Evolutionary conservation across 495 filamentous ascomycete species (phyloP), one percentile per base, ranked within the genome.

Genomic region (Aspergillus nanangensis): DNA sequence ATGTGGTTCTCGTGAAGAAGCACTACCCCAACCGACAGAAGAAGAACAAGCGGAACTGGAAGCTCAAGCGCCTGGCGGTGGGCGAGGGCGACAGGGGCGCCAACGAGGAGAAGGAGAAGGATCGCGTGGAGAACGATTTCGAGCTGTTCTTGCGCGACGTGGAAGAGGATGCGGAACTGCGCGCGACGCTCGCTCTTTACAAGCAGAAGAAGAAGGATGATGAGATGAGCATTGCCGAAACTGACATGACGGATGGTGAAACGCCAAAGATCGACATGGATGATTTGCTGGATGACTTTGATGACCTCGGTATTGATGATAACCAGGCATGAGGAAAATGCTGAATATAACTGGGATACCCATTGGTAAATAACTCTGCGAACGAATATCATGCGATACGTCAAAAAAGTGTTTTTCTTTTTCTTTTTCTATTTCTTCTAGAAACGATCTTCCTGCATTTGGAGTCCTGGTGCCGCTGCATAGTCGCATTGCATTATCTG

Each of bases 121-220:
- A 89, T 42, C 77, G 81, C 35, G 81, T 90, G 58, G 94, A 97
- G 52, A 75, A 80, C 31, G 93, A 99, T 65, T 97, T 90, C 61
- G 94, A 99, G 74, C 81, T 87, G 81, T 99, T 99, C 80, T 69
- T 99, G 69, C 81, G 87, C 32, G 94, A 97, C 65, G 86, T 99
- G 9, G 94, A 99, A 65, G 90, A 96, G 61, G 94, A 99, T 61
- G 75, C 83, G 31, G 94, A 99, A 54, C 73, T 99, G 40, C 76
- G 92, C 21, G 71, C 79, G 40, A 90, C 89, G 4, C 63, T 97
- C 57, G 85, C 87, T 43, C 56, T 99, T 56, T 99, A 95, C 67
- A 96, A 95, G 74, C 66, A 77, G 38, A 60, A 61, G 32, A 33
- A 45, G n/a, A 39, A 45, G 15, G 48, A 81, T 75, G 49, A 41